A percentile compares a stretch with the other conserved stretches of the same genome.
These are phyloP conservation scores for Neurospora sp. DNA, from an alignment of 495 filamentous ascomycete species.

Conservation along the genomic window DNA sequence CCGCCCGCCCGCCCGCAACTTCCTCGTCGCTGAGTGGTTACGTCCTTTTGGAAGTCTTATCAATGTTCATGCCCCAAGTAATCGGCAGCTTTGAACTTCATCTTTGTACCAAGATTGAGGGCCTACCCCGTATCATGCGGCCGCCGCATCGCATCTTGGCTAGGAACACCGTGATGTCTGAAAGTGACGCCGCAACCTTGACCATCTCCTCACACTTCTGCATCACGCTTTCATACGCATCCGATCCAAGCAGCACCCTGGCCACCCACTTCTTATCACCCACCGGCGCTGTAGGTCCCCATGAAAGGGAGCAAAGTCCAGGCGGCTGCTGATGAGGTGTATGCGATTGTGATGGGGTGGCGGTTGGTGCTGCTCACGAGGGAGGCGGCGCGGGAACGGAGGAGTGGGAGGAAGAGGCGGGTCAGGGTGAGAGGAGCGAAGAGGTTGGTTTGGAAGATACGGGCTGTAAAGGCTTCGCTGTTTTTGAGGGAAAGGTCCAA, in stretches of 20 bases:
- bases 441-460: slow-evolving; percentile 31
- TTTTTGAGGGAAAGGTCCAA: too few species aligned
- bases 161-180: background rate
- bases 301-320: slow-evolving; percentile 31
- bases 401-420: slow-evolving; percentile 15
- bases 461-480: slow-evolving; percentile 25
- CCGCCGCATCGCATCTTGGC: background rate
- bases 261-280: slow-evolving; percentile 11
- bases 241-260: slow-evolving; percentile 13
- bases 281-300: slow-evolving; percentile 30
- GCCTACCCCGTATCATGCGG: background rate
- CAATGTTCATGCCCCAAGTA: background rate
- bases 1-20: background rate
- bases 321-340: slow-evolving; percentile 25
- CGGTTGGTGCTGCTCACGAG: slow-evolving; percentile 5
- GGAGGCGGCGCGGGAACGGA: slow-evolving; percentile 20
- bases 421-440: slow-evolving; percentile 27
- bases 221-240: slow-evolving; percentile 8
- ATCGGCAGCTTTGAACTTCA: background rate
- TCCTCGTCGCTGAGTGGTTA: background rate
- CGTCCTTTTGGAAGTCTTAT: background rate
- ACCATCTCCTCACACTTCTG: slow-evolving; percentile 14
- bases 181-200: background rate
- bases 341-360: slow-evolving; percentile 10
- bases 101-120: background rate